These are phyloP conservation scores for Petunia secreta DNA, from an alignment of 257 asterid genomes.

Conservation along the genomic window DNA sequence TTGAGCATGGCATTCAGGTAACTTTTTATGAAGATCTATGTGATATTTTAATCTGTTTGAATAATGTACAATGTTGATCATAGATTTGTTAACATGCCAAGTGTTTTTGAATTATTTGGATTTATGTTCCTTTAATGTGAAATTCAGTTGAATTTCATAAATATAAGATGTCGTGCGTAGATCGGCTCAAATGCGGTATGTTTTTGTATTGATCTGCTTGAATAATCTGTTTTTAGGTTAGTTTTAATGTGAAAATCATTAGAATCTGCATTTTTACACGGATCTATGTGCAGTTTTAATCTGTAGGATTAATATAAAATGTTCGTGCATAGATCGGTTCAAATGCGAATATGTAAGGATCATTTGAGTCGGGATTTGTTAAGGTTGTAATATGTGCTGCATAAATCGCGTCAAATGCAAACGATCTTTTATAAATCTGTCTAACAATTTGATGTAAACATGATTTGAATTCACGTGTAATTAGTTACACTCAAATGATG, in stretches of 20 bases:
- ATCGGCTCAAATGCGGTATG: background rate
- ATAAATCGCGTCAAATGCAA: background rate
- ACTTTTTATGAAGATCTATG: background rate
- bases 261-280: background rate
- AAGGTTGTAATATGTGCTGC: background rate
- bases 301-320: too few species aligned
- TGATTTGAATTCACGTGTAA: constrained; percentile 1
- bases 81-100: too few species aligned
- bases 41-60: background rate
- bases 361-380: constrained; percentile 4
- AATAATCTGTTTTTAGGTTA: background rate
- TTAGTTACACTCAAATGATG: background rate
- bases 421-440: background rate
- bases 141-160: background rate
- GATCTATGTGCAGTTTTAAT: too few species aligned
- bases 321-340: too few species aligned
- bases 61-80: too few species aligned
- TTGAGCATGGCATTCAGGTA: constrained; percentile 42
- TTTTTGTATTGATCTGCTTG: constrained; percentile 14
- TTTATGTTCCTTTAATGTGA: background rate
- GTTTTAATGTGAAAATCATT: background rate
- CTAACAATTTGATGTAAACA: background rate
- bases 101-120: background rate
- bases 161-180: background rate
- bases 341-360: too few species aligned